Conservation (phyloP, 2,329 filamentous ascomycete genomes). For the Zymoseptoria passerinii region DNA sequence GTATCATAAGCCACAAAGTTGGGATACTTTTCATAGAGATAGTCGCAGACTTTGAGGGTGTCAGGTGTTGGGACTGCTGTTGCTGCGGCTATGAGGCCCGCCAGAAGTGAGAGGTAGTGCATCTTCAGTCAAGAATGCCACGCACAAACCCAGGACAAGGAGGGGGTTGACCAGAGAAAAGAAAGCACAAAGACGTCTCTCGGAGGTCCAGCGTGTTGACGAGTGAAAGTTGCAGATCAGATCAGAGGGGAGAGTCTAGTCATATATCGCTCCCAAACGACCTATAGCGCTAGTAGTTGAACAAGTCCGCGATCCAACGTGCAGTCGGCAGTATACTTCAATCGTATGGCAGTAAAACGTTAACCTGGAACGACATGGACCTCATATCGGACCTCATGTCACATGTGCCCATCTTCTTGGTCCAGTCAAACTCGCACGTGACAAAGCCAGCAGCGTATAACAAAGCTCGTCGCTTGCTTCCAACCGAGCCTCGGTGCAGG, state of each 20-base stretch:
- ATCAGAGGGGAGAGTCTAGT: not conserved
- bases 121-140: not conserved
- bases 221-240: not conserved
- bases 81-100: slow-evolving; percentile 6
- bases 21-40: slow-evolving; percentile 16
- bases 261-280: not conserved
- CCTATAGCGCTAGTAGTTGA: not conserved
- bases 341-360: too few species aligned
- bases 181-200: too few species aligned
- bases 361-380: too few species aligned
- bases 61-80: slow-evolving; percentile 8
- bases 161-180: too few species aligned
- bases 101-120: slow-evolving; percentile 4
- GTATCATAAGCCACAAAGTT: slow-evolving; percentile 16
- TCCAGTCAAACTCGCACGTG: too few species aligned
- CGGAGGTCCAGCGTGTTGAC: too few species aligned
- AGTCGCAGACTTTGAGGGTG: slow-evolving; percentile 15
- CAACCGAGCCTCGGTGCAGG: not conserved
- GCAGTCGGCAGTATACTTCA: not conserved
- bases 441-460: too few species aligned
- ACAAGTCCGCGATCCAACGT: too few species aligned
- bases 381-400: too few species aligned
- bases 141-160: too few species aligned
- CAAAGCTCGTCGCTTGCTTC: not conserved
- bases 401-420: too few species aligned